These are phyloP conservation scores for Sisymbrium irio DNA, from an alignment of 345 rosid species.

Conservation along the genomic window DNA sequence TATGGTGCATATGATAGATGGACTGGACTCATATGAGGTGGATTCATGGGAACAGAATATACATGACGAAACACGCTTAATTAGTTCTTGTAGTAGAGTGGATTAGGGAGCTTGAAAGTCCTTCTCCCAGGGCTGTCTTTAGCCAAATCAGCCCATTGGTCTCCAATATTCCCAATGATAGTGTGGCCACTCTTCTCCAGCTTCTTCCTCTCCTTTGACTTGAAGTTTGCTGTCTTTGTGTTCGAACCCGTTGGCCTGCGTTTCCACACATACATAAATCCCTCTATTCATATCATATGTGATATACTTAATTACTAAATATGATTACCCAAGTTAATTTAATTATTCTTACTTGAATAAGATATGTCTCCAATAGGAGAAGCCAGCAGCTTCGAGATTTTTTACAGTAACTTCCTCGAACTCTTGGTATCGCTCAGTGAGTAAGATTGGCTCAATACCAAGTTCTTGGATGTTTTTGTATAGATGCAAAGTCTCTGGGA, in stretches of 20 bases:
- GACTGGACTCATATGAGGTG: neutral
- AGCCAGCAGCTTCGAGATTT: slow-evolving; percentile 43
- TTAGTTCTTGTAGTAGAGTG: slow-evolving; percentile 44
- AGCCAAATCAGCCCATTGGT: slow-evolving; percentile 47
- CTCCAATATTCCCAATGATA: slow-evolving; percentile 55
- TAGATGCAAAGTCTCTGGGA: slow-evolving; percentile 36
- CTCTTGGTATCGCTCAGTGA: slow-evolving; percentile 35
- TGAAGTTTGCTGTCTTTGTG: slow-evolving; percentile 1
- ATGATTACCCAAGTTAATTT: neutral
- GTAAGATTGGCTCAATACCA: slow-evolving; percentile 40
- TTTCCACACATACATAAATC: neutral
- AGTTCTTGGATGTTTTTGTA: slow-evolving; percentile 32
- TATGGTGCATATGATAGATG: neutral
- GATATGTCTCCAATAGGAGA: slow-evolving; percentile 33
- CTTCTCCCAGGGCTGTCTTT: slow-evolving; percentile 34
- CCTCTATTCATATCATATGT: neutral
- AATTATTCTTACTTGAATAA: neutral
- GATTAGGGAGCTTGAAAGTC: slow-evolving; percentile 56
- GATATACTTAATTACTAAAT: neutral
- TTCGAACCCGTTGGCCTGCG: slow-evolving; percentile 26
- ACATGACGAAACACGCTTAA: neutral
- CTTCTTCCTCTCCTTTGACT: slow-evolving; percentile 39
- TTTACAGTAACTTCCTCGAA: slow-evolving; percentile 11
- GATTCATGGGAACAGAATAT: neutral
- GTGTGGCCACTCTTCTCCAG: slow-evolving; percentile 41